Base-by-base conservation (phyloP, 1,139 yeast species). In the Magnusiomyces paraingens region DNA sequence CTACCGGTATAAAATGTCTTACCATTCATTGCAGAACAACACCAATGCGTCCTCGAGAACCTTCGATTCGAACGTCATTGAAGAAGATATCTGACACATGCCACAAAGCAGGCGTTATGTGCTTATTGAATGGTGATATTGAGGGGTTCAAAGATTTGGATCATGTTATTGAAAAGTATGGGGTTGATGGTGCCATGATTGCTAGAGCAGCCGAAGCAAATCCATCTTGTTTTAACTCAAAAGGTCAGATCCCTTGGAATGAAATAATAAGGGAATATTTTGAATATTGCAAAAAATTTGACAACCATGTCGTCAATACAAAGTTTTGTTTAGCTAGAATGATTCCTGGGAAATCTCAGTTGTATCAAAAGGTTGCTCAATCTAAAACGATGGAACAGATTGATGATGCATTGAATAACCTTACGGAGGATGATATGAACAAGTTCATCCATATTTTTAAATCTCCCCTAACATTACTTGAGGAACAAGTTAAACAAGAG, bases 1-100 rank as follows among this genome's bases (percentile, higher is more conserved):
- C 73, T 47, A 91, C 99, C 0, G 99, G 99, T 0, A 87, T 93
- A 52, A 59, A 82, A 10, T 87, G 89, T 63, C 73, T 93, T 61
- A 93, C 98, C 0, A 80, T 93, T 11, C 99, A 93, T 70, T 91
- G 98, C 67, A 80, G 99, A 54, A 88, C 95, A 0, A 79, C 88
- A 45, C 82, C 79, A 21, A 93, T 93, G 98, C 77, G 98, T 64
- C 94, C 93, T 58, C 75, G 96, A 57, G 91, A 93, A 59, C 74
- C 75, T 1, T 96, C 96, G 1, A 76, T 86, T 20, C 78, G 95
- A 67, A 76, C 70, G 35, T 51, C 47, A 42, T 68, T 93, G 15
- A 76, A 78, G 2, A 79, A 77, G 46, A 81, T 93, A 21, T 82
- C 82, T 49, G 71, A 77, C 4, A 76, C 83, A 2, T 86, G 95